Conservation (phyloP, 2,329 filamentous ascomycete genomes). For the Achaetomium macrosporum region DNA sequence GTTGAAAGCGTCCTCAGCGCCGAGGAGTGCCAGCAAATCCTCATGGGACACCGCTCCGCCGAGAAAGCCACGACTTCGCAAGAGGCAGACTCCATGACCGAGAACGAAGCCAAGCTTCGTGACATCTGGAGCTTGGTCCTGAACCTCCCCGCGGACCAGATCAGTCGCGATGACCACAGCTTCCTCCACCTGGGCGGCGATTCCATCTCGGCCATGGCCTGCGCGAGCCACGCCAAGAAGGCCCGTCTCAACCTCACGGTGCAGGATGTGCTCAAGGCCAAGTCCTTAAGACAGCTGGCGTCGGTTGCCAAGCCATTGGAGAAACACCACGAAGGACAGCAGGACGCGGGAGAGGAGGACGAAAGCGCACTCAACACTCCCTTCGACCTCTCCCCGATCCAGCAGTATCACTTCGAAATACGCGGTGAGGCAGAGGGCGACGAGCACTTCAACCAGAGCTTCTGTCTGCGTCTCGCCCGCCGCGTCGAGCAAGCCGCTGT, state of each 20-base stretch:
- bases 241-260: slow-evolving; percentile 29
- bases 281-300: slow-evolving; percentile 28
- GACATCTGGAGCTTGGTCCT: slow-evolving; percentile 24
- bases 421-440: slow-evolving; percentile 27
- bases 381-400: slow-evolving; percentile 40
- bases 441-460: slow-evolving; percentile 41
- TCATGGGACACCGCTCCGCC: slow-evolving; percentile 25
- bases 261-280: slow-evolving; percentile 29
- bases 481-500: slow-evolving; percentile 18
- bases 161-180: slow-evolving; percentile 28
- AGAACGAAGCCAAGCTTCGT: slow-evolving; percentile 19
- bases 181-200: slow-evolving; percentile 40
- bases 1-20: slow-evolving; percentile 33
- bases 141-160: slow-evolving; percentile 28
- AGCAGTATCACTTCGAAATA: slow-evolving; percentile 38
- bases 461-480: slow-evolving; percentile 33
- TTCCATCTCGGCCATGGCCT: slow-evolving; percentile 39
- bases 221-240: slow-evolving; percentile 35
- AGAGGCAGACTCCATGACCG: background rate
- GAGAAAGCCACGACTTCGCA: background rate
- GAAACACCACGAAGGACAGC: background rate
- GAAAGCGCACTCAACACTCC: slow-evolving; percentile 21
- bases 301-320: slow-evolving; percentile 5
- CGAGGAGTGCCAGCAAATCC: slow-evolving; percentile 33
- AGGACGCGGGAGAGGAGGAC: slow-evolving; percentile 9